phyloP scores from a whole-genome alignment of 2,329 filamentous ascomycete genomes.

The Colletotrichum incanum region DNA sequence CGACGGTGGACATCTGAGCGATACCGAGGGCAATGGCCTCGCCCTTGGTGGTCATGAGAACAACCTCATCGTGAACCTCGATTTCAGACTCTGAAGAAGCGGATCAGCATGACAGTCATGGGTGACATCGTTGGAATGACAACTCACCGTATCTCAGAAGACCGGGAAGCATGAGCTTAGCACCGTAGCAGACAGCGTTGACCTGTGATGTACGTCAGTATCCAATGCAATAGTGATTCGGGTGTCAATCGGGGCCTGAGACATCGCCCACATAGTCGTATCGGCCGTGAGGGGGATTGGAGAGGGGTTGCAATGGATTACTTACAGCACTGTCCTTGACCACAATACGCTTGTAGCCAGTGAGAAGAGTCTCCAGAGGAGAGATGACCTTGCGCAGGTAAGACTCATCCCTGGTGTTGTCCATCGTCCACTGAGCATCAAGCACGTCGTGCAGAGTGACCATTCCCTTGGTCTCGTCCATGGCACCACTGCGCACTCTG shows the following conservation, averaged over 20 bases:
- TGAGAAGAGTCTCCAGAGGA: constrained; percentile 92
- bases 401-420: constrained; percentile 92
- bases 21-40: constrained; percentile 98
- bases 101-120: constrained; percentile 47
- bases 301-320: constrained; percentile 29
- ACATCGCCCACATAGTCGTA: constrained; percentile 32
- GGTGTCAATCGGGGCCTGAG: constrained; percentile 5
- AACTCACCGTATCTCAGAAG: constrained; percentile 87
- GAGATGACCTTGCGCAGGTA: constrained; percentile 93
- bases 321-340: constrained; percentile 88
- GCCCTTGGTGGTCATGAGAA: constrained; percentile 99
- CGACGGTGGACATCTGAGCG: constrained; percentile 97
- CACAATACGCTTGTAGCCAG: constrained; percentile 95
- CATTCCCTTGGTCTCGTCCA: constrained; percentile 91
- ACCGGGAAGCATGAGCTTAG: constrained; percentile 98
- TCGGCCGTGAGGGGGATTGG: constrained; percentile 16
- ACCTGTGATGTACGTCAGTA: constrained; percentile 61
- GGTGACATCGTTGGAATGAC: constrained; percentile 33
- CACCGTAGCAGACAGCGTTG: constrained; percentile 98
- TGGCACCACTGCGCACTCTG: constrained; percentile 92
- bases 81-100: constrained; percentile 82
- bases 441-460: constrained; percentile 96
- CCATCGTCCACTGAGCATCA: constrained; percentile 95
- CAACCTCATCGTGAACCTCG: constrained; percentile 95
- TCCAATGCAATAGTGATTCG: constrained; percentile 6